These are phyloP conservation scores for Phaeosphaeriaceae sp. DNA, from an alignment of 2,329 filamentous ascomycete species.

Conservation along the genomic window DNA sequence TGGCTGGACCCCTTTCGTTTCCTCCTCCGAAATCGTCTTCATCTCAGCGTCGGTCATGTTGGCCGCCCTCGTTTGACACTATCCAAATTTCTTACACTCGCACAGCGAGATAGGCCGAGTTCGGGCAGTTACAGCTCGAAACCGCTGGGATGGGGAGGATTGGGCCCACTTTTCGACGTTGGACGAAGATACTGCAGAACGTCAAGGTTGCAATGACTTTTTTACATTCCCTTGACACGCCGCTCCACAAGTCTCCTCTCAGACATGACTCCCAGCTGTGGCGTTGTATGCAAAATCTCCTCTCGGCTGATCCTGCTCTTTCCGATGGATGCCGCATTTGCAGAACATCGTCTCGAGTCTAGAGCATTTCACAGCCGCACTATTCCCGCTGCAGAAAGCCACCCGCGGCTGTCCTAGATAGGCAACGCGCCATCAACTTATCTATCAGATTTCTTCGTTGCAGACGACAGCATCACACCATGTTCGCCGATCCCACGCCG, in stretches of 20 bases:
- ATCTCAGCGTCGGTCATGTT: not conserved
- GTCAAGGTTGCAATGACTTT: not conserved
- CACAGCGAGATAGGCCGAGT: not conserved
- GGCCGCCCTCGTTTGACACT: not conserved
- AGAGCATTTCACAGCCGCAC: constrained; percentile 1
- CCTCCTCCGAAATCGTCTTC: not conserved
- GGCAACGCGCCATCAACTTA: constrained; percentile 3
- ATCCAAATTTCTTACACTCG: not conserved
- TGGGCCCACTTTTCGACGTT: not conserved
- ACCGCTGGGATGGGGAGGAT: not conserved
- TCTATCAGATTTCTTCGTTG: not conserved
- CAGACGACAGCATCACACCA: constrained; percentile 8
- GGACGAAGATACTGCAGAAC: not conserved
- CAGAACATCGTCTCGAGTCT: constrained; percentile 5
- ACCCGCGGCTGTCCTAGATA: not conserved
- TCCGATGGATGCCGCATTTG: not conserved
- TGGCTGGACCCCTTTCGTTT: not conserved
- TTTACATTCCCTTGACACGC: not conserved
- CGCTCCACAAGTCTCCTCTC: not conserved
- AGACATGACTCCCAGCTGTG: constrained; percentile 7
- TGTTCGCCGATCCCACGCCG: constrained; percentile 27
- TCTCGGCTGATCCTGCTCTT: constrained; percentile 2
- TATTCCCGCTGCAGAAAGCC: not conserved
- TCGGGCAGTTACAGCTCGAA: not conserved
- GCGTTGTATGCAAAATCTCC: constrained; percentile 2